Conservation (phyloP, 345 rosid genomes). For the Cochlearia excelsa region DNA sequence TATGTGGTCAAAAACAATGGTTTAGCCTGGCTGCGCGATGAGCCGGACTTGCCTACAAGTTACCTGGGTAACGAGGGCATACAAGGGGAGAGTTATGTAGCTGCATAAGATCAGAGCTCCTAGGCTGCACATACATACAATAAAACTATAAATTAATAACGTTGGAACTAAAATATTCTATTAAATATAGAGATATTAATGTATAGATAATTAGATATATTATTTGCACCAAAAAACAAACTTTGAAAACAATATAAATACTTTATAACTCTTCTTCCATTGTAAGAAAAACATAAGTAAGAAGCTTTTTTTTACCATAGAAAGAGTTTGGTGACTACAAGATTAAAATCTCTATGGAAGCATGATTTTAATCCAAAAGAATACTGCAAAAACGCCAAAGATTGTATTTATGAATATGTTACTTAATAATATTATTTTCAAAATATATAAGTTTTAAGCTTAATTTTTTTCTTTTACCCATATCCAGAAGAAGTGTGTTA, state of each 20-base stretch:
- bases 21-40: too few species aligned
- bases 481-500: slow-evolving; percentile 92
- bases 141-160: too few species aligned
- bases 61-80: slow-evolving; percentile 94
- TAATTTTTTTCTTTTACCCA: slow-evolving; percentile 49
- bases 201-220: too few species aligned
- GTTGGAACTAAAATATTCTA: too few species aligned
- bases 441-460: too few species aligned
- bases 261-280: not conserved
- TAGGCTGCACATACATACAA: slow-evolving; percentile 44
- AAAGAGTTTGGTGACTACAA: slow-evolving; percentile 49
- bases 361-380: slow-evolving; percentile 68
- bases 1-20: too few species aligned
- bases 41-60: not conserved
- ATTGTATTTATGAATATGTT: not conserved
- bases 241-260: too few species aligned
- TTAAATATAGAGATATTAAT: too few species aligned
- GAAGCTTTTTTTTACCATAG: slow-evolving; percentile 52
- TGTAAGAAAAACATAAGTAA: slow-evolving; percentile 15
- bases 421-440: not conserved
- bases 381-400: slow-evolving; percentile 50
- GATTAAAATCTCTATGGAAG: slow-evolving; percentile 59
- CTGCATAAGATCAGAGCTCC: slow-evolving; percentile 69
- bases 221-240: too few species aligned
- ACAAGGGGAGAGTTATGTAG: slow-evolving; percentile 87